These are phyloP conservation scores for Globisporangium viniferum DNA, from an alignment of 352 stramenopile species.

Conservation along the genomic window DNA sequence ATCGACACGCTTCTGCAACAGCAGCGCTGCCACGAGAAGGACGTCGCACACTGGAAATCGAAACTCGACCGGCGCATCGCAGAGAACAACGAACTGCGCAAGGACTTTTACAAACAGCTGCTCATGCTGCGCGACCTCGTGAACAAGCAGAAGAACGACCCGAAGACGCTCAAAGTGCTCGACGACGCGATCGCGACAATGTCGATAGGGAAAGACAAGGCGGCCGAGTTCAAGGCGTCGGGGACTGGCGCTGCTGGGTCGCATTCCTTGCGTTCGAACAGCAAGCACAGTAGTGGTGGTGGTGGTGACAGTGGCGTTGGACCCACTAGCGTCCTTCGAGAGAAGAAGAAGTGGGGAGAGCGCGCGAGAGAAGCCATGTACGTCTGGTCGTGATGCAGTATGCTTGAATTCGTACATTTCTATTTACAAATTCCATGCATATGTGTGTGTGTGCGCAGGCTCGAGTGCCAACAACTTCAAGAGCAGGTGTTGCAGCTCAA, in stretches of 20 bases:
- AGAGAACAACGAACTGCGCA: slow-evolving; percentile 63
- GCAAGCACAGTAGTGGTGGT: neutral
- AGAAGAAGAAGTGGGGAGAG: slow-evolving; percentile 72
- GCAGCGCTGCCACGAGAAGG: slow-evolving; percentile 25
- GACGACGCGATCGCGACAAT: slow-evolving; percentile 51
- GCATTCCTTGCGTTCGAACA: neutral
- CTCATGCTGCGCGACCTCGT: slow-evolving; percentile 71
- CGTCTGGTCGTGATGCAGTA: neutral
- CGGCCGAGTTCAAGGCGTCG: slow-evolving; percentile 6
- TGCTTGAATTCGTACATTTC: neutral
- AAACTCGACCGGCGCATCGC: slow-evolving; percentile 62
- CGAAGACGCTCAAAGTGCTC: slow-evolving; percentile 39
- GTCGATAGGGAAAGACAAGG: slow-evolving; percentile 15
- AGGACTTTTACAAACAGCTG: slow-evolving; percentile 71
- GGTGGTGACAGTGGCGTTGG: neutral
- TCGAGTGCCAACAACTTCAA: slow-evolving; percentile 46
- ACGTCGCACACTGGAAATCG: slow-evolving; percentile 36
- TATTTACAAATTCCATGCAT: neutral
- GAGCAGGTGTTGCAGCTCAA: slow-evolving; percentile 42
- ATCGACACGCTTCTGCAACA: slow-evolving; percentile 20
- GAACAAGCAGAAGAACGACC: slow-evolving; percentile 48
- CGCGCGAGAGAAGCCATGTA: slow-evolving; percentile 46
- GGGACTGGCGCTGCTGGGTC: neutral
- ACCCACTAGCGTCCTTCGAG: slow-evolving; percentile 26
- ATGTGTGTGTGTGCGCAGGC: slow-evolving; percentile 7